These are phyloP conservation scores for Botrytis cinerea DNA, from an alignment of 2,329 filamentous ascomycete species.

Conservation along the genomic window DNA sequence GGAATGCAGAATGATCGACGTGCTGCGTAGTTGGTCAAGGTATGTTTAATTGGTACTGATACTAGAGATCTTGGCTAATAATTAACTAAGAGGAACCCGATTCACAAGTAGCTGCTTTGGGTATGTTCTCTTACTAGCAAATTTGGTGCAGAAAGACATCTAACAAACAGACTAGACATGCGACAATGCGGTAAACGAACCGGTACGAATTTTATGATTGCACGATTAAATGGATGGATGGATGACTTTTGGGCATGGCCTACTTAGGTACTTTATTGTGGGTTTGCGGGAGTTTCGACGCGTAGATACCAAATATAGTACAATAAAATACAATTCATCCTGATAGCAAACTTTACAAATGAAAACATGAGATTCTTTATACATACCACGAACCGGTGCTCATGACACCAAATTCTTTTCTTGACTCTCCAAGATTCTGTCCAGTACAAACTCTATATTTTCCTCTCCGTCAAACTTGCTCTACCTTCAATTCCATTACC, in stretches of 20 bases:
- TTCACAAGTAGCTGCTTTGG: not conserved
- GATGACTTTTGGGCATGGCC: not conserved
- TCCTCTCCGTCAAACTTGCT: not conserved
- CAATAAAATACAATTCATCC: not conserved
- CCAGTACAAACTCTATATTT: not conserved
- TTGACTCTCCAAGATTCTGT: not conserved
- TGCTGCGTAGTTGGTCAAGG: not conserved
- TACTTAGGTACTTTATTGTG: constrained; percentile 13
- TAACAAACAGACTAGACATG: not conserved
- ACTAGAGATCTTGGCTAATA: not conserved
- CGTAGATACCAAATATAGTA: not conserved
- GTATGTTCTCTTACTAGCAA: not conserved
- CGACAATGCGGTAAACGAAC: not conserved
- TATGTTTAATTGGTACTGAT: not conserved
- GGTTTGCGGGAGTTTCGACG: not conserved
- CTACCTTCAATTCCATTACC: not conserved
- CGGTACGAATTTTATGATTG: not conserved
- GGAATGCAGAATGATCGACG: not conserved
- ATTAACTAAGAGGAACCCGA: not conserved
- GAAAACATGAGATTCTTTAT: constrained; percentile 1
- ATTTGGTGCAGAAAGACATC: not conserved
- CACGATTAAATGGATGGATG: not conserved
- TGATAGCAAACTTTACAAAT: not conserved
- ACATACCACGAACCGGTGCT: constrained; percentile 5
- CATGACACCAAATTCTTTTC: not conserved